Evolutionary conservation across 176 grass and related monocot genomes (phyloP), one percentile per base, ranked within the genome.

Genomic region (Phyllostachys edulis): DNA sequence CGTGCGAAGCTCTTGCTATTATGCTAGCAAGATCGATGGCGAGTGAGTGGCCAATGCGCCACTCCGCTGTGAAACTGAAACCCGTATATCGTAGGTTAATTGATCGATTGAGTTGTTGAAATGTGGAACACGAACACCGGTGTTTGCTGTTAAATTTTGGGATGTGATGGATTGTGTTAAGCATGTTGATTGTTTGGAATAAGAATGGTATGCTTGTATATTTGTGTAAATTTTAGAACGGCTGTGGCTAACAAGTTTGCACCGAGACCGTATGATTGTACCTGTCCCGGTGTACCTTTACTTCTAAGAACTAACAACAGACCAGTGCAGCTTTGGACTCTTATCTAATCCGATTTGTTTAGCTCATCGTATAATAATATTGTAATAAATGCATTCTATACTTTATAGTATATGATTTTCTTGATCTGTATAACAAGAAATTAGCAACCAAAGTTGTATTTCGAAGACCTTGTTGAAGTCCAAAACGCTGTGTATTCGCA

Each of bases 111-210:
- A 57, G 37, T 64, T n/a, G 37, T 27, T 13, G 7, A 10, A 45
- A 45, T 45, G 10, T 45, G 10, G 44, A 39, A 55, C 46, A 76
- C 72, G 38, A 52, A 76, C 1, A 4, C 14, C 41, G 32, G 44
- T 76, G 60, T 27, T 41, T 52, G 8, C 60, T 41, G 6, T 6
- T 40, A 15, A 47, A 29, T 76, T 75, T 57, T 6, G 1, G 1
- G 62, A 56, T 68, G 72, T 84, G 23, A 23, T 46, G 34, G 50
- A 69, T 24, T 77, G 37, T 77, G 39, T 56, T 39, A 68, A 57
- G 9, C 36, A 38, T 32, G 45, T 44, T 5, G 36, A 9, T 32
- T 26, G 57, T 41, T 85, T 10, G 4, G 21, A 84, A 66, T 88
- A 88, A 66, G 51, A 55, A 34, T 15, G 12, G 5, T 23, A 50